These are phyloP conservation scores for Mycena galericulata DNA, from an alignment of 768 basidiomycete genomes.

Conservation along the genomic window DNA sequence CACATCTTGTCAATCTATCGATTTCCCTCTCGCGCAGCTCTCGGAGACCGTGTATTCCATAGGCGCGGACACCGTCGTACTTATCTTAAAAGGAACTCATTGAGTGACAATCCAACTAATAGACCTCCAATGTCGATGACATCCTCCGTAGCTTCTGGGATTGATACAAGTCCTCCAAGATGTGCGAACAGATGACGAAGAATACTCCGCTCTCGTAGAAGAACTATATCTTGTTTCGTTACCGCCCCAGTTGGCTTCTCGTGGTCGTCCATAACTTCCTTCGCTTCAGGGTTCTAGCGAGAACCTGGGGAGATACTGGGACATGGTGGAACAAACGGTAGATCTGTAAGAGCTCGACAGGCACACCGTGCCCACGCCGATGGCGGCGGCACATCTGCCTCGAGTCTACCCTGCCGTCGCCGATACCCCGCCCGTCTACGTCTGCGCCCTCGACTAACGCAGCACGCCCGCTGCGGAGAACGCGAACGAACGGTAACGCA, in stretches of 20 bases:
- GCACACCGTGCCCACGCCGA: too few species aligned
- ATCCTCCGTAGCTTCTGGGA: constrained; percentile 71
- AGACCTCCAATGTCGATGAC: not conserved
- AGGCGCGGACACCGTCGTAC: too few species aligned
- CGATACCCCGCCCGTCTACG: too few species aligned
- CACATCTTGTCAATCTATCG: too few species aligned
- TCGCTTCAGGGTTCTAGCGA: constrained; percentile 68
- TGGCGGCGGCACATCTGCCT: too few species aligned
- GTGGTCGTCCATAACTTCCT: not conserved
- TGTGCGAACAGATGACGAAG: constrained; percentile 57
- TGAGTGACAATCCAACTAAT: not conserved
- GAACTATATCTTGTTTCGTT: constrained; percentile 75
- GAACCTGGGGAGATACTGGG: constrained; percentile 81
- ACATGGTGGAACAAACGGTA: constrained; percentile 97
- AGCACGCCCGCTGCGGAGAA: too few species aligned
- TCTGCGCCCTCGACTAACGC: too few species aligned
- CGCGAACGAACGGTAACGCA: too few species aligned
- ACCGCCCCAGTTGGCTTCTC: constrained; percentile 20
- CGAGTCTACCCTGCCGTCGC: too few species aligned
- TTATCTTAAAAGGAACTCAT: too few species aligned
- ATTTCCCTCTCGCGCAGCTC: too few species aligned
- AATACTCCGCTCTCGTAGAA: constrained; percentile 65
- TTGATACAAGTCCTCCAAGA: constrained; percentile 74
- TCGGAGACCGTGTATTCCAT: too few species aligned
- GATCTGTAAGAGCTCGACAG: constrained; percentile 88